Evolutionary conservation across 495 filamentous ascomycete genomes (phyloP).

Genomic region (Thozetella sp.): DNA sequence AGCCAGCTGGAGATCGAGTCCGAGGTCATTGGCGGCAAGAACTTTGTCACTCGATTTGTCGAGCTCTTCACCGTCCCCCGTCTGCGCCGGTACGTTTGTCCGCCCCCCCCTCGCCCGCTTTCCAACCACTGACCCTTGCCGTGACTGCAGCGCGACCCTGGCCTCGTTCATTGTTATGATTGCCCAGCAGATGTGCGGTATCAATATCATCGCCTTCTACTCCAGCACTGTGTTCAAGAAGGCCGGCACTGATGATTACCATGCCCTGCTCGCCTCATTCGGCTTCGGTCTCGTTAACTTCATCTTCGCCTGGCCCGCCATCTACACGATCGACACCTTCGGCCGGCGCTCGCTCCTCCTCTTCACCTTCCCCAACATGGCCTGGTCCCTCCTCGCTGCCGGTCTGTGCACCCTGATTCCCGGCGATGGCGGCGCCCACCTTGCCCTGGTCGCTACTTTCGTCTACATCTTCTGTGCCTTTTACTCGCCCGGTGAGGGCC

Average conservation of each 20-base stretch:
- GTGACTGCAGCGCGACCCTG: slow-evolving; percentile 45
- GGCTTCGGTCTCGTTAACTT: slow-evolving; percentile 85
- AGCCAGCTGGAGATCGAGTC: slow-evolving; percentile 49
- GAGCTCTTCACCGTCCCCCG: slow-evolving; percentile 63
- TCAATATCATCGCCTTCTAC: slow-evolving; percentile 89
- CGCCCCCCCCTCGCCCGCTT: background rate
- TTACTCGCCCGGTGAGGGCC: slow-evolving; percentile 80
- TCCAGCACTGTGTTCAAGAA: slow-evolving; percentile 71
- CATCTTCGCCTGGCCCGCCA: slow-evolving; percentile 79
- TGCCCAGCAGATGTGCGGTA: slow-evolving; percentile 86
- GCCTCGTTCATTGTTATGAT: slow-evolving; percentile 72
- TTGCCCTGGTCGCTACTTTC: slow-evolving; percentile 68
- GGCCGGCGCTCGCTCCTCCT: slow-evolving; percentile 76
- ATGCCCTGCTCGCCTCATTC: slow-evolving; percentile 71
- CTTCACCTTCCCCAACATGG: slow-evolving; percentile 87
- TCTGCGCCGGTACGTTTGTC: slow-evolving; percentile 39
- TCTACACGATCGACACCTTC: slow-evolving; percentile 85
- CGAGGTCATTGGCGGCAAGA: slow-evolving; percentile 30
- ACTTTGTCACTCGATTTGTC: slow-evolving; percentile 52
- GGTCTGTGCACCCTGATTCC: slow-evolving; percentile 74
- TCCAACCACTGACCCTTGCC: background rate
- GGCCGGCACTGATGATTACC: slow-evolving; percentile 56
- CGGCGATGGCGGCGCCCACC: slow-evolving; percentile 44
- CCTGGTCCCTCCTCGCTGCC: slow-evolving; percentile 73
- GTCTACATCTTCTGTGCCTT: slow-evolving; percentile 73